Base-by-base conservation (phyloP, 169 alveolate species). In the Cryptosporidium bovis region DNA sequence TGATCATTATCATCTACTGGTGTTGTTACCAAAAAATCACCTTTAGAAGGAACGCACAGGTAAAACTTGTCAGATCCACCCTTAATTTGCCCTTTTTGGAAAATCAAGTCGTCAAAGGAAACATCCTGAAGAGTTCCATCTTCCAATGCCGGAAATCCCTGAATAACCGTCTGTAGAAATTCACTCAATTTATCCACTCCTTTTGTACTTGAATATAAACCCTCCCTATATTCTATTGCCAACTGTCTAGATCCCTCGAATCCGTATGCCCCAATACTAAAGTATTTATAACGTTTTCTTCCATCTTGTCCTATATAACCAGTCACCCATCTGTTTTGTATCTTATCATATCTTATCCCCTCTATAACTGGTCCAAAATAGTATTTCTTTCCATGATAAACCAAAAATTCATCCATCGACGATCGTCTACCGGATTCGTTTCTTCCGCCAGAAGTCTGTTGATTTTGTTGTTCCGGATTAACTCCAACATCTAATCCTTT, bases 231-330 rank as follows among this genome's bases (percentile, higher is more conserved):
- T 60, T 77, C 87, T n/a, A 77, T 77, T 40, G 87, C 87, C 20
- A 77, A 60, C 24, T 77, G 87, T 13, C 87, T 65, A 20, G 87
- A 77, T 4, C 87, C 87, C 48, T 77, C 87, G 56, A 77, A 77
- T 56, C 87, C 87, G 12, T 77, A 77, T n/a, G 87, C 87, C 20
- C 87, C 87, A 60, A 77, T 77, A 62, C 87, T 77, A 51, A 77
- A 77, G 36, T 77, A 77, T 20, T 77, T 77, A 51, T 77, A 77
- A n/a, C 87, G 69, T 40, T 77, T 77, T 53, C 87, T 77, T 12
- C 87, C 87, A 60, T 77, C 87, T 24, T 56, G 71, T 2, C 87
- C 71, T 58, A 77, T 48, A 27, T 77, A 77, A 4, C 87, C 87
- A 12, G 87, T 77, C 15, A 77, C 87, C 87, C 87, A 77, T n/a